Base-by-base conservation (phyloP, 306 rosid species). In the Heteromeles arbutifolia region DNA sequence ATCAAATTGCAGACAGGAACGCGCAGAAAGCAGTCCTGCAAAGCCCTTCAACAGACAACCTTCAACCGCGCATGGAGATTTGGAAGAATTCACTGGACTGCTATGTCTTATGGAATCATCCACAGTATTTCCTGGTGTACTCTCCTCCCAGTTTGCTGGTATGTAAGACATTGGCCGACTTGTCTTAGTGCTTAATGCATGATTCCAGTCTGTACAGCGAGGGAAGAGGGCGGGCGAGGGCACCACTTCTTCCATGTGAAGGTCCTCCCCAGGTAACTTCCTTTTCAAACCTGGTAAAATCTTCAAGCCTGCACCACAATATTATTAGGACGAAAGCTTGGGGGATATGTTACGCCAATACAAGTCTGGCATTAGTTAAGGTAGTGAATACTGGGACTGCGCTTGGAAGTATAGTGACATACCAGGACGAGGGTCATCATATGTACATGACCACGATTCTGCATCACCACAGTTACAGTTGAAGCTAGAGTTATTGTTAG, bases 21-120 rank as follows among this genome's bases (percentile, higher is more conserved):
- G 79, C 13, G 90, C 78, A 28, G 98, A 81, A 57, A 96, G 87
- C 74, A 96, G 85, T 70, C 96, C 92, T 5, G 97, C 99, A 78
- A 92, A 84, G 37, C 98, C 99, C 88, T 92, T 82, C 21, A 92
- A 87, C 37, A 96, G 79, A 76, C 88, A 89, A 57, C 97, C 92
- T 88, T 92, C 99, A 82, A 92, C 93, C 22, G 98, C 89, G 83
- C 99, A 92, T 11, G 85, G 88, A 74, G 98, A 83, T 76, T 84
- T 86, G 4, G 97, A 83, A 77, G 95, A 88, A 71, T 87, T 88
- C 69, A 88, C 21, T 3, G 91, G 84, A 72, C 81, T 76, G 62
- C 70, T 87, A 37, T 89, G 88, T 76, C 85, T 87, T 34, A 81
- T 64, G 78, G 73, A 80, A 13, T 85, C 91, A 21, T 82, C 94